phyloP scores from a whole-genome alignment of 768 basidiomycete species.

The Suillus ampliporus region DNA sequence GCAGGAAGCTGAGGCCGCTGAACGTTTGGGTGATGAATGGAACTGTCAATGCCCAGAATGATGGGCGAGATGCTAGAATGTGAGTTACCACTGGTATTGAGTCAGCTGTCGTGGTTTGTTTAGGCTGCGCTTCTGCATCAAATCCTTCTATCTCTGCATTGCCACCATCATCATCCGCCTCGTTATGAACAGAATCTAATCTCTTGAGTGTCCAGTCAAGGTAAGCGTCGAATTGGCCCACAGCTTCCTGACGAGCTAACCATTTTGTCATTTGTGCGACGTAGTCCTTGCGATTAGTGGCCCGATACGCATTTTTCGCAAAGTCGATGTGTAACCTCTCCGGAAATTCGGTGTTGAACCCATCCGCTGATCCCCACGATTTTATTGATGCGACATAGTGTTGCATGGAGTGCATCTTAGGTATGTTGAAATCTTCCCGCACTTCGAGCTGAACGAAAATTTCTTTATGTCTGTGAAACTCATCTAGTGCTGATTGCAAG shows the following conservation, averaged over 20 bases:
- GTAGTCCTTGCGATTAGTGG: conserved; percentile 14
- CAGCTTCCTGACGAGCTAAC: conserved; percentile 13
- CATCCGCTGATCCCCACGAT: conserved; percentile 35
- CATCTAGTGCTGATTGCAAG: conserved; percentile 27
- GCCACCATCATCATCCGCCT: conserved; percentile 22
- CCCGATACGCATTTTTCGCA: conserved; percentile 35
- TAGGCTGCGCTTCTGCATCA: neutral
- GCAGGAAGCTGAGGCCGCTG: too few species aligned
- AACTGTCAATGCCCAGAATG: too few species aligned
- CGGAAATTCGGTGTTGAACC: conserved; percentile 40
- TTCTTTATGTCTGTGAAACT: conserved; percentile 35
- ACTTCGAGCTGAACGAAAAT: conserved; percentile 33
- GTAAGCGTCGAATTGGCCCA: conserved; percentile 33
- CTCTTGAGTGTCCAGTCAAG: conserved; percentile 27
- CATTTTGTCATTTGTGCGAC: conserved; percentile 14
- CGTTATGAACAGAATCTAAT: conserved; percentile 29
- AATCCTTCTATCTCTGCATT: neutral
- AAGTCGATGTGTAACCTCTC: conserved; percentile 41
- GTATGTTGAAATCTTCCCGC: conserved; percentile 41
- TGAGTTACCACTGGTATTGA: neutral
- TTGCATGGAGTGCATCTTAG: conserved; percentile 37
- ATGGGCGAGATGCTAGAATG: neutral
- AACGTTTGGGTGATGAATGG: neutral
- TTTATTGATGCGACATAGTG: conserved; percentile 35
- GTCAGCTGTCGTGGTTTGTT: neutral